These are phyloP conservation scores for Amphicarpaea edgeworthii DNA, from an alignment of 306 rosid species.

Conservation along the genomic window DNA sequence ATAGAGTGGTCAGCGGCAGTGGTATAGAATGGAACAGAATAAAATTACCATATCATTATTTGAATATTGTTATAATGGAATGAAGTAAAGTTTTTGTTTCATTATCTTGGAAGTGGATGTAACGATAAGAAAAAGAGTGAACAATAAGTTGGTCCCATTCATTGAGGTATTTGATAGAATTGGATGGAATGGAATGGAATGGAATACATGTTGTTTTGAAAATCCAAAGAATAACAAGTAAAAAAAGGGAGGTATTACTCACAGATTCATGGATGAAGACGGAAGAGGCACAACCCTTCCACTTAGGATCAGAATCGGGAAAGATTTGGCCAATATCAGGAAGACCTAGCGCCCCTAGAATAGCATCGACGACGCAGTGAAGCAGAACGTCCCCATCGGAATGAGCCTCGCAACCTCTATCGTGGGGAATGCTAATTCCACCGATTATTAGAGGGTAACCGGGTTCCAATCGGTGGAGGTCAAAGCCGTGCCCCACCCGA, in stretches of 20 bases:
- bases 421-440: constrained; percentile 89
- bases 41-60: not conserved
- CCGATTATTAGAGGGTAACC: constrained; percentile 96
- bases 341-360: constrained; percentile 92
- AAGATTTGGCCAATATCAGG: constrained; percentile 96
- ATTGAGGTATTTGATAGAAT: not conserved
- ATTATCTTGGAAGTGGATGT: not conserved
- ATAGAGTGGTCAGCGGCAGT: not conserved
- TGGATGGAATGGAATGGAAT: not conserved
- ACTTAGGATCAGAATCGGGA: constrained; percentile 91
- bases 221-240: not conserved
- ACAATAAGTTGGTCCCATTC: not conserved
- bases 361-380: constrained; percentile 96
- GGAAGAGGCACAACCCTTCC: constrained; percentile 90
- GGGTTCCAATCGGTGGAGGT: constrained; percentile 91
- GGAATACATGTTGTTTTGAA: not conserved
- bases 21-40: not conserved
- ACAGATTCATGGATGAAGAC: constrained; percentile 91
- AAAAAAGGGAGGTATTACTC: constrained; percentile 47
- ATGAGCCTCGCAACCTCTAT: constrained; percentile 96
- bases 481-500: constrained; percentile 94
- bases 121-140: not conserved
- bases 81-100: not conserved
- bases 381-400: constrained; percentile 98
- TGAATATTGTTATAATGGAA: not conserved